phyloP scores from a whole-genome alignment of 2,329 filamentous ascomycete genomes.

The Penicillium sp. region DNA sequence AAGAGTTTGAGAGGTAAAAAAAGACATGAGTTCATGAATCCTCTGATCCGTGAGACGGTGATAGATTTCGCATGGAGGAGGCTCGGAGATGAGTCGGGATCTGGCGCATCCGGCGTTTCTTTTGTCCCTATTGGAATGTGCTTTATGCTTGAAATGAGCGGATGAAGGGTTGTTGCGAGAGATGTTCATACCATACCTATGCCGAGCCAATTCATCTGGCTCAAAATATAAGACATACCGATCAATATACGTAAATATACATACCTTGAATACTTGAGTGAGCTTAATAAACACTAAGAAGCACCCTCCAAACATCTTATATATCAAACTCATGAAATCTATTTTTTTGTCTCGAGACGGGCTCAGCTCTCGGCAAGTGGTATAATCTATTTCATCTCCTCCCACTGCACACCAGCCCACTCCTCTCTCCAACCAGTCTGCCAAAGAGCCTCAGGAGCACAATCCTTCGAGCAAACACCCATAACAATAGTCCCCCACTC shows the following conservation, averaged over 20 bases:
- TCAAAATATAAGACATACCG: slow-evolving; percentile 5
- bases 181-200: slow-evolving; percentile 19
- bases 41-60: slow-evolving; percentile 26
- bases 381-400: slow-evolving; percentile 57
- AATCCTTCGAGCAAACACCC: slow-evolving; percentile 80
- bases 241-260: not conserved
- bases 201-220: slow-evolving; percentile 4
- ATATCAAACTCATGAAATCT: slow-evolving; percentile 2
- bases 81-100: slow-evolving; percentile 29
- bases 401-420: slow-evolving; percentile 98
- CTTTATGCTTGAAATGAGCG: slow-evolving; percentile 17
- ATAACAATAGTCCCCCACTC: slow-evolving; percentile 95
- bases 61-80: slow-evolving; percentile 30
- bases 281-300: not conserved
- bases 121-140: slow-evolving; percentile 21
- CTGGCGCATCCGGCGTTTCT: slow-evolving; percentile 28
- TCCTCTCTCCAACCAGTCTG: slow-evolving; percentile 83
- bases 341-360: slow-evolving; percentile 1
- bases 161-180: slow-evolving; percentile 14
- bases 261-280: not conserved
- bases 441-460: slow-evolving; percentile 62
- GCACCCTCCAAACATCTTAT: not conserved
- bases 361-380: not conserved
- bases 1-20: slow-evolving; percentile 11
- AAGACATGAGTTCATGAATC: slow-evolving; percentile 30